Base-by-base conservation (phyloP, 495 filamentous ascomycete genomes). In the Saxispiralis lemnorum region DNA sequence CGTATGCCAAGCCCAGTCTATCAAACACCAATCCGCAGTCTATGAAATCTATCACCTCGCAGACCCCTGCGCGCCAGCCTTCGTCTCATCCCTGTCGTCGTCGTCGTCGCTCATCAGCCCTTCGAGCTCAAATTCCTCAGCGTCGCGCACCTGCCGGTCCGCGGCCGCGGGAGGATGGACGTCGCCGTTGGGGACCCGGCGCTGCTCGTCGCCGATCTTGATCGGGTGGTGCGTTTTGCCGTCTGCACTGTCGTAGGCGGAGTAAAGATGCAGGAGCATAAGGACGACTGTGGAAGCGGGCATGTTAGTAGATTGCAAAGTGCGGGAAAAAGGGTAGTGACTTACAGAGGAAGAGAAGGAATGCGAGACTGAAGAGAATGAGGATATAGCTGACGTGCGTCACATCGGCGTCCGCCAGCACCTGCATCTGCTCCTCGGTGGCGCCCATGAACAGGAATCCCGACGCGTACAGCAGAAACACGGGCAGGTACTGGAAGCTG, bases 361-460 rank as follows among this genome's bases (percentile, higher is more conserved):
- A 93, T 12, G 87, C 76, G 36, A 95, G 66, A 57, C 81, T 89
- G 68, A 79, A 97, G 5, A 95, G 64, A 41, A 95, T 81, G 39
- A 97, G 69, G 35, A 95, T 67, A 58, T 96, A 96, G 10, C 86
- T 78, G 35, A 96, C 83, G 57, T 92, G 81, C 31, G 81, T 82
- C 56, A 96, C 76, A 41, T 77, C 71, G 2, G 77, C 78, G 36
- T 70, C 65, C 36, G 70, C 63, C 11, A 96, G 63, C 1, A 95
- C 63, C 31, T 68, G 54, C 80, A 96, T 88, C 57, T 97, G 88
- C 58, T 96, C 88, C 59, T 97, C 89, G 2, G 83, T 95, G 18
- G 92, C 89, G 39, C 82, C 79, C 85, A 95, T 92, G 67, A 97
- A 96, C 42, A 95, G 70, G 63, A 97, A 92, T 21, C 89, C 89